Evolutionary conservation across 1,139 yeast species (phyloP), one percentile per base, ranked within the genome.

Genomic region (Taphrina populina): DNA sequence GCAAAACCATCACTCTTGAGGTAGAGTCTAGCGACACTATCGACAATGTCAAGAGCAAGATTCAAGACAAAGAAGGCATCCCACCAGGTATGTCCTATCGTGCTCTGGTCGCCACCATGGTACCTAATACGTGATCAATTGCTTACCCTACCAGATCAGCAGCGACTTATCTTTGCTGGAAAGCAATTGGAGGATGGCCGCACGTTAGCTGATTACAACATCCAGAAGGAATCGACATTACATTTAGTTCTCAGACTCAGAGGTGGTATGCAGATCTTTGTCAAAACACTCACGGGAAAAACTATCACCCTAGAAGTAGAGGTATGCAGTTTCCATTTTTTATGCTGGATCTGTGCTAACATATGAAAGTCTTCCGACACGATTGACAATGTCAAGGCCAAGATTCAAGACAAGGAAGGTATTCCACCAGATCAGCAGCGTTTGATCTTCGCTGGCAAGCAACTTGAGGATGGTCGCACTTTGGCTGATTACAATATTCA

Each of bases 281-380:
- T 92, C 79, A 92, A 92, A 80, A 90, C 97, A 77, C 81, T 92
- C 73, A 90, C 97, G 67, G 97, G 97, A 79, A 92, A 90, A 88
- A 92, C 98, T 69, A 90, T 92, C 76, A 85, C 95, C 74, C 82
- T 86, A 70, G 95, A 86, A 79, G 95, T 86, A 70, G 95, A 86
- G 78, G 19, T 11, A 34, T n/a, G 11, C 10, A 13, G n/a, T 10
- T 13, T 34, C 11, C 11, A 11, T n/a, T n/a, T 61, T 60, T 53
- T 60, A 59, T 62, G 83, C 83, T 75, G 90, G 83, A 74, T 83
- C 83, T 79, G 83, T 90, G 71, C 76, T 84, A 73, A 84, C 90
- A 66, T 90, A 90, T 73, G 84, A 65, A 92, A 84, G 76, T 83
- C 92, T 65, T 83, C 90, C 62, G 94, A 85, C 79, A 84, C 94